These are phyloP conservation scores for Parathielavia appendiculata DNA, from an alignment of 495 filamentous ascomycete genomes.

Conservation along the genomic window DNA sequence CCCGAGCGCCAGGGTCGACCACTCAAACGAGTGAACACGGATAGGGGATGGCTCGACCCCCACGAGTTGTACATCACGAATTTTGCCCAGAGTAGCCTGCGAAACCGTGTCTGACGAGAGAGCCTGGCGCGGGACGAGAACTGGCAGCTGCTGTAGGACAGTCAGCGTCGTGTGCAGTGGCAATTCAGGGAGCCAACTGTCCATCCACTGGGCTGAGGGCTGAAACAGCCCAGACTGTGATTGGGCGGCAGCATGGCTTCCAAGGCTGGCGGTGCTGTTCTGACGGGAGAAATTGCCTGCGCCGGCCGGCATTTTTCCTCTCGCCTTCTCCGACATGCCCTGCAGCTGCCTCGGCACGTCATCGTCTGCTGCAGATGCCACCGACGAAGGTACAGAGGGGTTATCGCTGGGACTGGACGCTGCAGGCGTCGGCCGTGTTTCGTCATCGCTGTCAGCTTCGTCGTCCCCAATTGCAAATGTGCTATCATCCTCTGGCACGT, in stretches of 20 bases:
- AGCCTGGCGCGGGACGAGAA: constrained; percentile 41
- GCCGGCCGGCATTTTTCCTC: constrained; percentile 93
- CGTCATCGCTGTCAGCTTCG: constrained; percentile 79
- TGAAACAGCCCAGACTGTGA: constrained; percentile 58
- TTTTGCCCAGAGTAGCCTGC: constrained; percentile 34
- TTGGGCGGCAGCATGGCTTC: constrained; percentile 53
- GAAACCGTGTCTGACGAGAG: constrained; percentile 33
- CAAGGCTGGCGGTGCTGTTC: constrained; percentile 82
- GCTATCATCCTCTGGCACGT: constrained; percentile 70
- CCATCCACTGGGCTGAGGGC: constrained; percentile 78
- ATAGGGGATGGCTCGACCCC: constrained; percentile 71
- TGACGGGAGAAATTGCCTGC: constrained; percentile 80
- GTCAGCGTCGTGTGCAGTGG: constrained; percentile 88
- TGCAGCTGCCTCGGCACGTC: constrained; percentile 82
- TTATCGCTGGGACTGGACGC: constrained; percentile 66
- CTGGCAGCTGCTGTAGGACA: constrained; percentile 60
- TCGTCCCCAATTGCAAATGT: constrained; percentile 84
- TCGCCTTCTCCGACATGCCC: constrained; percentile 96
- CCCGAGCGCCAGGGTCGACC: constrained; percentile 84
- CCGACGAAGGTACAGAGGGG: constrained; percentile 66
- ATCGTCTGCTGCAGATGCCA: constrained; percentile 57
- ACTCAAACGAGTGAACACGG: constrained; percentile 87
- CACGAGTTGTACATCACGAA: constrained; percentile 41
- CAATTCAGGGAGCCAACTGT: constrained; percentile 87
- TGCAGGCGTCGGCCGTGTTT: constrained; percentile 61